Evolutionary conservation across 352 stramenopile species (phyloP).

Genomic region (Blastocystis sp.): DNA sequence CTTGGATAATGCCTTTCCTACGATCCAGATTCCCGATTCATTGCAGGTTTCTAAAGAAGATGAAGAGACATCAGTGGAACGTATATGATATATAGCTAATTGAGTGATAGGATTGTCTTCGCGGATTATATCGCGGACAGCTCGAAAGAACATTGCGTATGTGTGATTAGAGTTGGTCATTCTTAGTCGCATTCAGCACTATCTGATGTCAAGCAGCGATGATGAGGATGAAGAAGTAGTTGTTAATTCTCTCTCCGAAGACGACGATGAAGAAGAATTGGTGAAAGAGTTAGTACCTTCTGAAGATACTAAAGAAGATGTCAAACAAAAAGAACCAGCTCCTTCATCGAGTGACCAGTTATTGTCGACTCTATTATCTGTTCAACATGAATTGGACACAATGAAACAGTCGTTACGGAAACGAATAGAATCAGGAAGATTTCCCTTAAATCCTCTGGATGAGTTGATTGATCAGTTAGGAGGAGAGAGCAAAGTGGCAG

Average conservation of each 20-base stretch:
- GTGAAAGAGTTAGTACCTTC: neutral
- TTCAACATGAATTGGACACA: conserved; percentile 28
- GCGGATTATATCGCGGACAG: neutral
- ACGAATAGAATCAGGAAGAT: conserved; percentile 58
- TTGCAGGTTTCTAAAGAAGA: neutral
- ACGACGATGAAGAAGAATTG: too few species aligned
- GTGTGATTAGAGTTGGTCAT: neutral
- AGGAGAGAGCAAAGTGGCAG: conserved; percentile 69
- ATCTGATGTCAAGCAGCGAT: neutral
- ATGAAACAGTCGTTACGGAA: conserved; percentile 44
- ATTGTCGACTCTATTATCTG: neutral
- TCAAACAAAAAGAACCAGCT: neutral
- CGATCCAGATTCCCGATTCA: neutral
- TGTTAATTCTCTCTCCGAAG: too few species aligned
- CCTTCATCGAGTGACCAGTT: neutral
- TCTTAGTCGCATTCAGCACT: neutral
- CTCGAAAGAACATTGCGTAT: neutral
- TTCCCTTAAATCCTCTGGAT: conserved; percentile 71
- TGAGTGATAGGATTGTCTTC: neutral
- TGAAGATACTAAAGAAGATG: neutral
- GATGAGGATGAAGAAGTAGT: neutral
- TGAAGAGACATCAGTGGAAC: neutral
- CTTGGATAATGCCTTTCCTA: conserved; percentile 8
- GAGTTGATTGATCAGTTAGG: conserved; percentile 73
- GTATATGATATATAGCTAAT: too few species aligned